Evolutionary conservation across 1,284 basidiomycete genomes (phyloP).

Genomic region (Meira miltonrushii): DNA sequence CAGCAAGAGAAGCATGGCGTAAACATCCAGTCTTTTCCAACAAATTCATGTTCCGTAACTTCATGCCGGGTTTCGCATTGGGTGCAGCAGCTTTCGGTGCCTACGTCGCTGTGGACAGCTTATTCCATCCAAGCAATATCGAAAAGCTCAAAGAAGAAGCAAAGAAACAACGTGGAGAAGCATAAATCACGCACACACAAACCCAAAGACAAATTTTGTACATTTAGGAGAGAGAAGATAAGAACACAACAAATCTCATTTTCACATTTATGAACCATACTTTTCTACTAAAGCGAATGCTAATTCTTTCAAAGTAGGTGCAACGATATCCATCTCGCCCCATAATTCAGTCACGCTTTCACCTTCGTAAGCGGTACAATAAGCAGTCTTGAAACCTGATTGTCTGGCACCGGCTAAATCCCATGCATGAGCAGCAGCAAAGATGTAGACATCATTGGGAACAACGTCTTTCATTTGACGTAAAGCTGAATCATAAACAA

Average conservation of each 20-base stretch:
- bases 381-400: conserved; percentile 2
- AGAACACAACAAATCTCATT: not conserved
- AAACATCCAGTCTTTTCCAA: conserved; percentile 51
- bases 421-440: conserved; percentile 4
- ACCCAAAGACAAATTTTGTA: not conserved
- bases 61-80: conserved; percentile 49
- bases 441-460: not conserved
- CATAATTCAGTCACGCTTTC: not conserved
- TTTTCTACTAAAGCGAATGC: not conserved
- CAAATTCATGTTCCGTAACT: conserved; percentile 42
- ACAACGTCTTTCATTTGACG: not conserved
- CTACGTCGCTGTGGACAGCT: conserved; percentile 25
- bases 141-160: conserved; percentile 48
- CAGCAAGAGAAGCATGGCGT: conserved; percentile 50
- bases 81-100: conserved; percentile 41
- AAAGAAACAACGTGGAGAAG: conserved; percentile 26
- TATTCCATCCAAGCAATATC: conserved; percentile 44
- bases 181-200: not conserved
- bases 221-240: not conserved
- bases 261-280: conserved; percentile 1
- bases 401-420: not conserved
- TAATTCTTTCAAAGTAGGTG: not conserved
- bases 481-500: not conserved
- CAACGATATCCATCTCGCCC: conserved; percentile 1
- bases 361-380: conserved; percentile 1